These are phyloP conservation scores for Eutrema heterophyllum DNA, from an alignment of 345 rosid species.

Conservation along the genomic window DNA sequence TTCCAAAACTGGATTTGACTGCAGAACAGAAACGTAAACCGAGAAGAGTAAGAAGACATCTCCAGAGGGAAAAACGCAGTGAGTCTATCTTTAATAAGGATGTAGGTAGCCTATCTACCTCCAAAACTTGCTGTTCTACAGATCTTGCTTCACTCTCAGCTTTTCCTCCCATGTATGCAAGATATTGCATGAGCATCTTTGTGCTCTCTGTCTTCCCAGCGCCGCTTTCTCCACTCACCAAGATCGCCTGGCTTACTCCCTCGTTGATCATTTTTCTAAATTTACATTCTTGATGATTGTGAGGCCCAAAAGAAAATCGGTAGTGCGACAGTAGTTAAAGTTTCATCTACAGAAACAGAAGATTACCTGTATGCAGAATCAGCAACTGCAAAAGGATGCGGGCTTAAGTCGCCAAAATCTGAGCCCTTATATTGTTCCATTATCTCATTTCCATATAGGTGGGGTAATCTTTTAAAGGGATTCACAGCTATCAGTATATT, in stretches of 20 bases:
- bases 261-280: constrained; percentile 89
- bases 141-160: constrained; percentile 64
- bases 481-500: constrained; percentile 95
- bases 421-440: constrained; percentile 87
- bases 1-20: constrained; percentile 99
- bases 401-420: constrained; percentile 79
- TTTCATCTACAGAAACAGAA: not conserved
- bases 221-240: constrained; percentile 99
- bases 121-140: constrained; percentile 96
- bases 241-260: constrained; percentile 81
- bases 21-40: constrained; percentile 16
- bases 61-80: not conserved
- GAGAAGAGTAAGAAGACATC: constrained; percentile 17
- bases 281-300: constrained; percentile 22
- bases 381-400: constrained; percentile 97
- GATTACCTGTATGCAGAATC: constrained; percentile 90
- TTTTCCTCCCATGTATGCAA: constrained; percentile 98
- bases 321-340: not conserved
- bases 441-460: constrained; percentile 69
- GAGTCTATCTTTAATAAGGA: constrained; percentile 5
- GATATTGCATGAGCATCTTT: constrained; percentile 91
- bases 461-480: constrained; percentile 82
- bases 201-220: constrained; percentile 99
- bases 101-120: constrained; percentile 44
- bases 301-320: constrained; percentile 1